phyloP scores from a whole-genome alignment of 352 stramenopile genomes.

The Porosira glacialis region DNA sequence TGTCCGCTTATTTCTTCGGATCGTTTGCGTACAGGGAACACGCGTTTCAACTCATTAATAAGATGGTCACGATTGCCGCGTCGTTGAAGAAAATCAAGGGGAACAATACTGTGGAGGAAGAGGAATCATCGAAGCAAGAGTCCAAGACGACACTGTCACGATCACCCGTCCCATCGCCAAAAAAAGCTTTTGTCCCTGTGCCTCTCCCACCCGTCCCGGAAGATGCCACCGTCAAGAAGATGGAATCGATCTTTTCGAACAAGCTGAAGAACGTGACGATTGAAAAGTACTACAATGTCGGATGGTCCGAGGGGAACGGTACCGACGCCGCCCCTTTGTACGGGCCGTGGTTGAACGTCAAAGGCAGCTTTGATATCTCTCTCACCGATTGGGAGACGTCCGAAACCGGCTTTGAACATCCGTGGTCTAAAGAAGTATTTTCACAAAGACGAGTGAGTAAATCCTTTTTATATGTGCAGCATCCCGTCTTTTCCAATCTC shows the following conservation, averaged over 20 bases:
- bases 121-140: constrained; percentile 18
- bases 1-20: too few relatives aligned
- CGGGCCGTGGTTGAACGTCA: constrained; percentile 56
- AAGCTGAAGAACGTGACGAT: constrained; percentile 62
- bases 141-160: constrained; percentile 13
- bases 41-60: too few relatives aligned
- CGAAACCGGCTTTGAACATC: too few relatives aligned
- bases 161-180: not conserved
- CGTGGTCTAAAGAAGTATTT: too few relatives aligned
- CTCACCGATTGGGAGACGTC: constrained; percentile 63
- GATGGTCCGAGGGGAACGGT: constrained; percentile 65
- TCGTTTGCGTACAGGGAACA: too few relatives aligned
- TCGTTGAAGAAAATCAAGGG: too few relatives aligned
- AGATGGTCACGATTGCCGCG: too few relatives aligned
- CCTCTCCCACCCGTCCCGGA: constrained; percentile 20
- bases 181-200: too few relatives aligned
- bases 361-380: constrained; percentile 61
- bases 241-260: constrained; percentile 62
- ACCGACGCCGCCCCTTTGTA: constrained; percentile 75
- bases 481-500: too few relatives aligned
- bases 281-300: constrained; percentile 55
- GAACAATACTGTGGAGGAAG: too few relatives aligned
- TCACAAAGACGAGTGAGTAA: too few relatives aligned
- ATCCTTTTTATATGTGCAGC: too few relatives aligned
- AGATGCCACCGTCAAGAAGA: constrained; percentile 43